Base-by-base conservation (phyloP, 495 filamentous ascomycete genomes). In the Amphirosellinia nigrospora region DNA sequence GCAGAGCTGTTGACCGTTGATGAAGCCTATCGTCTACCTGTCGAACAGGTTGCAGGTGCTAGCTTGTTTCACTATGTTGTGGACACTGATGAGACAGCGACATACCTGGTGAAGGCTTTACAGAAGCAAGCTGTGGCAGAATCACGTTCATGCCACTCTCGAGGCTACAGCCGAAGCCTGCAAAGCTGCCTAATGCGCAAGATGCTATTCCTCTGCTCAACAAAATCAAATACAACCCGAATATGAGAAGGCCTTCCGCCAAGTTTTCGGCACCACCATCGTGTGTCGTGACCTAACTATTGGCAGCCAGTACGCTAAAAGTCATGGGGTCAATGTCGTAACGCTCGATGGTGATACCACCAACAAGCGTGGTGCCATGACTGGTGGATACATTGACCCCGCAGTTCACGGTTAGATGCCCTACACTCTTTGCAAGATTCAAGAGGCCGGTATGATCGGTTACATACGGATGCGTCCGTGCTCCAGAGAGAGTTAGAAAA, bases 21-120 rank as follows among this genome's bases (percentile, higher is more conserved):
- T 61, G 93, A 97, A n/a, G 87, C 87, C 59, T 98, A 96, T 79
- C 89, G 93, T 43, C 91, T 93, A 48, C 93, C 96, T 4, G 92
- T 97, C 19, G 96, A 99, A 77, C 92, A 96, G 43, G 96, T 94
- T 4, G 96, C 94, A 10, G 96, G 96, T 7, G 90, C 91, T 70
- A 96, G 93, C 78, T 83, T 99, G 9, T 99, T 99, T 81, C 93
- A 99, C 80, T 96, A 97, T 73, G 93, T 99, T 30, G 94, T 97
- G 55, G 96, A 99, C 78, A 97, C 90, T 46, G 94, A 94, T 64
- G 88, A 91, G 45, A 98, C 95, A 2, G 94, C 94, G 0, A 92
- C 93, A 0, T 87, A 87, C 64, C 89, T 97, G 19, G 85, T 94
- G 16, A 91, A 95, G 73, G 86, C 91, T 16, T 84, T 99, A 26